phyloP scores from a whole-genome alignment of 257 asterid genomes.

The Forsythia viridissima region DNA sequence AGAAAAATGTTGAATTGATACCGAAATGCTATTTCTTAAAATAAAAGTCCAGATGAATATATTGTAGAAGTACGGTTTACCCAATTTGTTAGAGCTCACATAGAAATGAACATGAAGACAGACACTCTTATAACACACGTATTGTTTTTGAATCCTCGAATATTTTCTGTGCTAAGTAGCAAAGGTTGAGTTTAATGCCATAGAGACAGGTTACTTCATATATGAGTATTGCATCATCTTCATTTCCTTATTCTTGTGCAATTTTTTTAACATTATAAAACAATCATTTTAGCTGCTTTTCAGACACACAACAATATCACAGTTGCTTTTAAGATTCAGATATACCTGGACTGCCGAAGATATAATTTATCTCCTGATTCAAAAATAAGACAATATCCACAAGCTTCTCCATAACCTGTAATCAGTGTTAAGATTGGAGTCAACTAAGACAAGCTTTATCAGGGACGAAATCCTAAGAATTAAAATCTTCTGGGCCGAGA shows the following conservation, averaged over 20 bases:
- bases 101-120: neutral
- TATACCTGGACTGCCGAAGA: slow-evolving; percentile 64
- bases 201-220: neutral
- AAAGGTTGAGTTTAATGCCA: neutral
- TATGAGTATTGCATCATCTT: neutral
- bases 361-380: slow-evolving; percentile 64
- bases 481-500: neutral
- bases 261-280: neutral
- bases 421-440: slow-evolving; percentile 19
- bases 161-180: neutral
- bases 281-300: neutral
- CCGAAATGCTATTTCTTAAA: neutral
- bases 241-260: neutral
- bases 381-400: slow-evolving; percentile 71
- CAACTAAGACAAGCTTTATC: neutral
- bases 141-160: neutral
- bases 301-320: neutral
- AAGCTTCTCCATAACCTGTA: slow-evolving; percentile 76
- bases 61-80: neutral
- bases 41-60: neutral
- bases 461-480: neutral
- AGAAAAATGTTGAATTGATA: neutral
- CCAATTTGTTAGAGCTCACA: neutral
- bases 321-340: slow-evolving; percentile 15
- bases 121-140: neutral